phyloP scores from a whole-genome alignment of 495 filamentous ascomycete species.

The Xylaria telfairii region DNA sequence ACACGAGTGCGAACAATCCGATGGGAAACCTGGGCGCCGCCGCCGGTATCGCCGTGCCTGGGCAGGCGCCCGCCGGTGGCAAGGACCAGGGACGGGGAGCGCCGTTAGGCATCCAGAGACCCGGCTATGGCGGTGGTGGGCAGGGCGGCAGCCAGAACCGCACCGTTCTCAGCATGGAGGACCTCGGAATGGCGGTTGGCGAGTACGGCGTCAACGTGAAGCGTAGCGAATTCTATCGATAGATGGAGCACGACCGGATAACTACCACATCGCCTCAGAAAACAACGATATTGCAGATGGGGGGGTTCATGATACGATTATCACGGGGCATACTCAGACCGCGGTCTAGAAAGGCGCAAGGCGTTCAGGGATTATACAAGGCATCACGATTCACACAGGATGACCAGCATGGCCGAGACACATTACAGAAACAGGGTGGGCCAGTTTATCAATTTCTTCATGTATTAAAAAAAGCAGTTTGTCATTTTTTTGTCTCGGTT shows the following conservation, averaged over 20 bases:
- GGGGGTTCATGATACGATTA: slow-evolving; percentile 8
- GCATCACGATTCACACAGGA: not conserved
- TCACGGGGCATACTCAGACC: not conserved
- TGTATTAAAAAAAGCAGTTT: slow-evolving; percentile 33
- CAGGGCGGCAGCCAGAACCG: slow-evolving; percentile 88
- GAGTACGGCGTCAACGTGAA: slow-evolving; percentile 98
- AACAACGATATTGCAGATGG: not conserved
- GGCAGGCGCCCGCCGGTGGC: slow-evolving; percentile 62
- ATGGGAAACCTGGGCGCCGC: slow-evolving; percentile 85
- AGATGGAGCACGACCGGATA: slow-evolving; percentile 30
- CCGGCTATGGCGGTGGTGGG: slow-evolving; percentile 92
- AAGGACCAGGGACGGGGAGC: slow-evolving; percentile 64
- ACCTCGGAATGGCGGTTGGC: slow-evolving; percentile 94
- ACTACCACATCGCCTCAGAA: not conserved
- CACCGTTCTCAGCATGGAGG: slow-evolving; percentile 98
- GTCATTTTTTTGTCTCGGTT: not conserved
- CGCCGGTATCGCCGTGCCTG: slow-evolving; percentile 70
- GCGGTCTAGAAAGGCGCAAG: slow-evolving; percentile 23
- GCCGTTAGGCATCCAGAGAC: slow-evolving; percentile 83
- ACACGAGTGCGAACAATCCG: slow-evolving; percentile 83
- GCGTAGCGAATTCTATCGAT: slow-evolving; percentile 96
- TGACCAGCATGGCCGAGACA: slow-evolving; percentile 12
- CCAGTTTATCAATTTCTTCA: not conserved
- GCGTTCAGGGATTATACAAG: slow-evolving; percentile 16
- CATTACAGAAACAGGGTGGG: not conserved